Conservation (phyloP, 805 yeast genomes). For the Starmerella sirachaensis region DNA sequence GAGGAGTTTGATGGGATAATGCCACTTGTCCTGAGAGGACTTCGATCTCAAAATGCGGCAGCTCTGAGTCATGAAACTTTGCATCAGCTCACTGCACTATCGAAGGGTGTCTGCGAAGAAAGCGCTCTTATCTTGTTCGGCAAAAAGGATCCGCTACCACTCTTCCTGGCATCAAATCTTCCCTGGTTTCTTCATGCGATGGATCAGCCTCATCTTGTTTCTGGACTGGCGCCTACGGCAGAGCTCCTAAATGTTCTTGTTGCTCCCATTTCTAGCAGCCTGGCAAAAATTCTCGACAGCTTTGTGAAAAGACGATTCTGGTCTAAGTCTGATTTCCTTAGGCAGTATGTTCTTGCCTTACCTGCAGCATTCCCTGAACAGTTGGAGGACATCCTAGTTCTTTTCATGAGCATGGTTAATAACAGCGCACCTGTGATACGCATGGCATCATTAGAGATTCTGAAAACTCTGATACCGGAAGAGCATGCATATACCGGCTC, state of each 20-base stretch:
- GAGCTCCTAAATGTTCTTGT: constrained; percentile 31
- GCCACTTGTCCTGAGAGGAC: constrained; percentile 63
- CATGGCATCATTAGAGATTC: constrained; percentile 60
- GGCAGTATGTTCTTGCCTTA: constrained; percentile 67
- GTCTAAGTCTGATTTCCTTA: constrained; percentile 77
- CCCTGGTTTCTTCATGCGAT: constrained; percentile 79
- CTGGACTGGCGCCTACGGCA: constrained; percentile 42
- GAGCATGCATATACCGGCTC: constrained; percentile 68
- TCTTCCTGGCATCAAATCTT: constrained; percentile 62
- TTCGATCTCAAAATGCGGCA: constrained; percentile 69
- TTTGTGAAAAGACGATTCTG: constrained; percentile 69
- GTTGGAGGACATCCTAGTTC: constrained; percentile 62
- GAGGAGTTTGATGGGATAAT: constrained; percentile 73
- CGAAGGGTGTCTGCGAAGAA: constrained; percentile 50
- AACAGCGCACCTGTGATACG: constrained; percentile 73
- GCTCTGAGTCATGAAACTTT: constrained; percentile 64
- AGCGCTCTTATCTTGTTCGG: constrained; percentile 53
- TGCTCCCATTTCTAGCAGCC: constrained; percentile 32
- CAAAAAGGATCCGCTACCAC: constrained; percentile 48
- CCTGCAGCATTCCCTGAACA: constrained; percentile 56
- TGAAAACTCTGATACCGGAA: constrained; percentile 62
- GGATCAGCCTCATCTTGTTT: constrained; percentile 43
- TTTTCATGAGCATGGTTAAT: constrained; percentile 65
- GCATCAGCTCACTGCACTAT: constrained; percentile 39
- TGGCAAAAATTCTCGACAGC: constrained; percentile 65